phyloP scores from a whole-genome alignment of 768 basidiomycete species.

The Chlorophyllum brunneum region DNA sequence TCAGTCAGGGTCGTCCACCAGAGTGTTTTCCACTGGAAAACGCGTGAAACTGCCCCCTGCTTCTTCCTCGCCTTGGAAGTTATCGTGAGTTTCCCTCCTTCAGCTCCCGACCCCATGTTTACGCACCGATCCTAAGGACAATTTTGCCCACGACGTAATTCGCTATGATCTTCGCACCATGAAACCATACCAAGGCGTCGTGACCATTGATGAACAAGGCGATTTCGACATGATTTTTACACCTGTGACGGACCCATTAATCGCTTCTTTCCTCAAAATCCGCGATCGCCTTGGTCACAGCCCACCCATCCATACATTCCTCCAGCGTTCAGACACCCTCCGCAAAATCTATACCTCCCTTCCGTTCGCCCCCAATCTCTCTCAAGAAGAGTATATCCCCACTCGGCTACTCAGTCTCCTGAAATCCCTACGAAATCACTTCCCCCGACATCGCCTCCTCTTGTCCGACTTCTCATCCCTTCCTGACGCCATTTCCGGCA shows the following conservation, averaged over 20 bases:
- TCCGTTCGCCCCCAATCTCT: constrained; percentile 90
- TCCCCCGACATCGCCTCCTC: constrained; percentile 91
- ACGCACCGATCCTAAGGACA: constrained; percentile 54
- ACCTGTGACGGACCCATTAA: constrained; percentile 80
- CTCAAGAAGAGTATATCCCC: constrained; percentile 85
- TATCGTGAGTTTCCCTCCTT: constrained; percentile 54
- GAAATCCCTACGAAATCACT: constrained; percentile 72
- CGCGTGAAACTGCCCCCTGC: constrained; percentile 75
- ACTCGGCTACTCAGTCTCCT: constrained; percentile 86
- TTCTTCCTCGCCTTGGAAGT: constrained; percentile 96
- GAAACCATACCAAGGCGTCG: constrained; percentile 78
- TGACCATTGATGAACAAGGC: constrained; percentile 73
- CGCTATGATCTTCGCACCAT: constrained; percentile 82
- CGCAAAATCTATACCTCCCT: constrained; percentile 64
- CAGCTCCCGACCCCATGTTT: not conserved
- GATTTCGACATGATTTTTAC: constrained; percentile 85
- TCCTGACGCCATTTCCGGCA: constrained; percentile 79
- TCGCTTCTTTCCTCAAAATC: constrained; percentile 71
- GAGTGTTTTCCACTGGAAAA: constrained; percentile 85
- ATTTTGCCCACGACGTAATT: constrained; percentile 93
- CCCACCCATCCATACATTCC: constrained; percentile 51
- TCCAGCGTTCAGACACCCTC: constrained; percentile 50
- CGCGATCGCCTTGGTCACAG: constrained; percentile 56
- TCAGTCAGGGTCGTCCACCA: constrained; percentile 68
- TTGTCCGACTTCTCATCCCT: constrained; percentile 90